These are phyloP conservation scores for Nephelium lappaceum DNA, from an alignment of 345 rosid genomes.

Conservation along the genomic window DNA sequence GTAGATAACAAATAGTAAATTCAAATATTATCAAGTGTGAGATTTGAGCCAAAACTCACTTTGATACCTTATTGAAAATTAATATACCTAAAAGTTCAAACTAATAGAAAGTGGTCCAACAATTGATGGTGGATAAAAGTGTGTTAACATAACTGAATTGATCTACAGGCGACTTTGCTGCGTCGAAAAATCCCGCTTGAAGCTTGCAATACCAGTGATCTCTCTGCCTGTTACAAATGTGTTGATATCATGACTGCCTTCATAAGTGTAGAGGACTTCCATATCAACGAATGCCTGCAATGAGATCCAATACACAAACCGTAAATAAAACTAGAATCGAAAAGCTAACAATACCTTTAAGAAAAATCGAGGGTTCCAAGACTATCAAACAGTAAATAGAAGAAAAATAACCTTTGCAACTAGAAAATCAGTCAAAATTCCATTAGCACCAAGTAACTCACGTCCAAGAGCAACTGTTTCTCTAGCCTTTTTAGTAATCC, in stretches of 20 bases:
- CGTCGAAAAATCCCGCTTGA: constrained; percentile 55
- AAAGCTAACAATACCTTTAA: neutral
- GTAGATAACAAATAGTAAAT: too few relatives aligned
- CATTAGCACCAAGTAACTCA: constrained; percentile 93
- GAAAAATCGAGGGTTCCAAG: neutral
- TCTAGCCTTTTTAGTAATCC: constrained; percentile 77
- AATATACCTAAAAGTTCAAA: too few relatives aligned
- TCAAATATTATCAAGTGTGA: too few relatives aligned
- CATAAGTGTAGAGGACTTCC: constrained; percentile 91
- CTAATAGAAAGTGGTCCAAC: too few relatives aligned
- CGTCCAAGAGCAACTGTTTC: constrained; percentile 85
- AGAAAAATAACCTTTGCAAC: constrained; percentile 75
- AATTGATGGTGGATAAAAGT: too few relatives aligned
- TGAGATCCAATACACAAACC: neutral
- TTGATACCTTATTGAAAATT: too few relatives aligned
- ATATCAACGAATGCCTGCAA: constrained; percentile 95
- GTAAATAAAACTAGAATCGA: neutral
- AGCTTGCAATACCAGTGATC: constrained; percentile 86
- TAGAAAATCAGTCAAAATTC: constrained; percentile 78
- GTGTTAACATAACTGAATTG: neutral
- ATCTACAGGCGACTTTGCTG: constrained; percentile 67
- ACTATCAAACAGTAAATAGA: neutral
- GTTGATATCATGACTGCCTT: constrained; percentile 95
- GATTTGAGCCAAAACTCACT: too few relatives aligned
- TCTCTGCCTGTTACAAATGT: constrained; percentile 92